Percentiles rank a stretch among this genome's conserved stretches.
Conservation (phyloP, 2,329 filamentous ascomycete genomes). For the Beauveria asiatica region DNA sequence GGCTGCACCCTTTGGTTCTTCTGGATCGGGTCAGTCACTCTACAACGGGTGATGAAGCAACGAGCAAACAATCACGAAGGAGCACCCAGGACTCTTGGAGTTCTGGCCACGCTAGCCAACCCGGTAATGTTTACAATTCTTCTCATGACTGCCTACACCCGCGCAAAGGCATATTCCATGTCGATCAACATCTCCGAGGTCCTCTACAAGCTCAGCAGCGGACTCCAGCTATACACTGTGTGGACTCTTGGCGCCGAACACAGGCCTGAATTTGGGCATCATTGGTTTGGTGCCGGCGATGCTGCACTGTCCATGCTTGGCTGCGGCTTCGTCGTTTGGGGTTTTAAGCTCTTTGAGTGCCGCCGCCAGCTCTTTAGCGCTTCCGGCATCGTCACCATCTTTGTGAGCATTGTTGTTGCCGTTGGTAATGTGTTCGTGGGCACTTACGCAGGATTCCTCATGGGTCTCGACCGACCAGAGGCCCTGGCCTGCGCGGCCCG, state of each 20-base stretch:
- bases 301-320: constrained; percentile 40
- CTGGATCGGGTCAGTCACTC: constrained; percentile 36
- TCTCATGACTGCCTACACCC: constrained; percentile 34
- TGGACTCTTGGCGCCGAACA: constrained; percentile 21
- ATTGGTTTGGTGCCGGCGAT: constrained; percentile 39
- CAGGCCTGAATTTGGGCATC: constrained; percentile 12
- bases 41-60: constrained; percentile 30
- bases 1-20: constrained; percentile 38
- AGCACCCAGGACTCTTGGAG: not conserved
- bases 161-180: constrained; percentile 27
- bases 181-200: constrained; percentile 23
- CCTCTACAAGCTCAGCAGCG: constrained; percentile 24
- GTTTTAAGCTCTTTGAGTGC: constrained; percentile 45
- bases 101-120: constrained; percentile 35
- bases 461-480: constrained; percentile 28
- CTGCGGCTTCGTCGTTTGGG: constrained; percentile 43
- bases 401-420: constrained; percentile 29
- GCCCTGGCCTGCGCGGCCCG: constrained; percentile 40
- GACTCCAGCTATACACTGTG: constrained; percentile 26
- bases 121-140: constrained; percentile 40
- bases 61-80: not conserved
- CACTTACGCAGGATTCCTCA: constrained; percentile 26
- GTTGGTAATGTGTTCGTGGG: constrained; percentile 34
- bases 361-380: constrained; percentile 36
- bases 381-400: constrained; percentile 30